Evolutionary conservation across 805 yeast genomes (phyloP).

Genomic region (Saccharomycopsis selenospora): DNA sequence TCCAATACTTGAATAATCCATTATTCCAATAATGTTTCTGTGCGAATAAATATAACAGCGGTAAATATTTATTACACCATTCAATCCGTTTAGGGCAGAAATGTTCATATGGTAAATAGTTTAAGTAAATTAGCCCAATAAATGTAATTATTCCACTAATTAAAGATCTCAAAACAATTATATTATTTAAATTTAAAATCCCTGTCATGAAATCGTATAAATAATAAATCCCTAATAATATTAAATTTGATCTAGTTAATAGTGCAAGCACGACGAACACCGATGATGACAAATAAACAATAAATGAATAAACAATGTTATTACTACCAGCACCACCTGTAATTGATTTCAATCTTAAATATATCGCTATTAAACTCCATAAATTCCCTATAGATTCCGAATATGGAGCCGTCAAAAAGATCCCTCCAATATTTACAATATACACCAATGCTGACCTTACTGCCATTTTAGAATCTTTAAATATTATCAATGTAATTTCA

Average conservation of each 20-base stretch:
- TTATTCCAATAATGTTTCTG: slow-evolving; percentile 79
- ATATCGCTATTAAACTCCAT: slow-evolving; percentile 50
- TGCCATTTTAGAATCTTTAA: slow-evolving; percentile 31
- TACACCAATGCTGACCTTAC: slow-evolving; percentile 39
- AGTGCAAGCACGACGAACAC: slow-evolving; percentile 47
- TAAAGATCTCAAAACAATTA: slow-evolving; percentile 29
- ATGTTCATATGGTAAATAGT: slow-evolving; percentile 43
- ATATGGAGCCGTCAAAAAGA: slow-evolving; percentile 67
- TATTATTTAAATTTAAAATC: slow-evolving; percentile 14
- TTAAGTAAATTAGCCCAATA: slow-evolving; percentile 38
- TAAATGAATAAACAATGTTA: slow-evolving; percentile 28
- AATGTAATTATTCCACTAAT: slow-evolving; percentile 53
- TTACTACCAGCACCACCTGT: not conserved
- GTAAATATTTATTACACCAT: slow-evolving; percentile 62
- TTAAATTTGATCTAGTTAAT: slow-evolving; percentile 67
- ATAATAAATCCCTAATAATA: slow-evolving; percentile 63
- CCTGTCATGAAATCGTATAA: slow-evolving; percentile 44
- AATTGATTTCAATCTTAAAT: slow-evolving; percentile 22
- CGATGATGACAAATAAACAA: slow-evolving; percentile 38
- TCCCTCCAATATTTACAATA: slow-evolving; percentile 69
- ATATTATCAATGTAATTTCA: slow-evolving; percentile 36
- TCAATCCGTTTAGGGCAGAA: slow-evolving; percentile 69
- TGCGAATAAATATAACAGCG: slow-evolving; percentile 60
- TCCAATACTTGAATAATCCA: slow-evolving; percentile 83
- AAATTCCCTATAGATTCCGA: slow-evolving; percentile 68